These are phyloP conservation scores for Ceratobasidium sp. DNA, from an alignment of 1,284 basidiomycete species.

Conservation along the genomic window DNA sequence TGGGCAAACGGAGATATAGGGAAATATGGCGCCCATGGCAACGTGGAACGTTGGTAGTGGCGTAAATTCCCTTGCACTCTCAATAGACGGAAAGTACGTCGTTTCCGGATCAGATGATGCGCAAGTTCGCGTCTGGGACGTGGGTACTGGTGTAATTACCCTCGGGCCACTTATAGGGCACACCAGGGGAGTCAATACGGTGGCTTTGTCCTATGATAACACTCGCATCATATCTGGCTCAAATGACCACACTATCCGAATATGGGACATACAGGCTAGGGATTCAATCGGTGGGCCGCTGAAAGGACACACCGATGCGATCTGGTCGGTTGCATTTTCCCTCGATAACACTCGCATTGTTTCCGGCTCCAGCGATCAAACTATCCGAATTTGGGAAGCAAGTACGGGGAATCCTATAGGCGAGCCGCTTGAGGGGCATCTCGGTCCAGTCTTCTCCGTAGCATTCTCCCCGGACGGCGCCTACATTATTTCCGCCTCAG, in stretches of 20 bases:
- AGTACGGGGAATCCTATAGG: too few relatives aligned
- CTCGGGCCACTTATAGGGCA: constrained; percentile 1
- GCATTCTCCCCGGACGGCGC: too few relatives aligned
- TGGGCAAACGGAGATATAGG: too few relatives aligned
- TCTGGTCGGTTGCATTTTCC: constrained; percentile 20
- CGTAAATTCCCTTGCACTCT: constrained; percentile 41
- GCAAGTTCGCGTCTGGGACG: constrained; percentile 45
- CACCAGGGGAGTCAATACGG: not conserved
- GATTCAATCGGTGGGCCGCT: constrained; percentile 4
- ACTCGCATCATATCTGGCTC: constrained; percentile 18
- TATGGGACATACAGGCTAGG: constrained; percentile 2
- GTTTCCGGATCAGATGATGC: constrained; percentile 42
- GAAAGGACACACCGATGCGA: constrained; percentile 32
- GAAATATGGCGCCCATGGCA: too few relatives aligned
- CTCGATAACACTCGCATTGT: not conserved
- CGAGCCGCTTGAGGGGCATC: too few relatives aligned
- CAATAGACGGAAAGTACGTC: constrained; percentile 36
- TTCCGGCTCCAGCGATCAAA: constrained; percentile 19
- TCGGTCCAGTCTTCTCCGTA: too few relatives aligned
- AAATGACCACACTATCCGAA: constrained; percentile 6
- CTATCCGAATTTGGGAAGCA: constrained; percentile 5
- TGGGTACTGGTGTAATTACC: not conserved
- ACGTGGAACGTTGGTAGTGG: too few relatives aligned
- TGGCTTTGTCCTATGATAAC: constrained; percentile 37
- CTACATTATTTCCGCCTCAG: too few relatives aligned